A percentile compares a stretch with the other conserved stretches of the same genome.
These are phyloP conservation scores for Syncephalastrum monosporum DNA, from an alignment of 371 early-diverging fungal genomes.

Conservation along the genomic window DNA sequence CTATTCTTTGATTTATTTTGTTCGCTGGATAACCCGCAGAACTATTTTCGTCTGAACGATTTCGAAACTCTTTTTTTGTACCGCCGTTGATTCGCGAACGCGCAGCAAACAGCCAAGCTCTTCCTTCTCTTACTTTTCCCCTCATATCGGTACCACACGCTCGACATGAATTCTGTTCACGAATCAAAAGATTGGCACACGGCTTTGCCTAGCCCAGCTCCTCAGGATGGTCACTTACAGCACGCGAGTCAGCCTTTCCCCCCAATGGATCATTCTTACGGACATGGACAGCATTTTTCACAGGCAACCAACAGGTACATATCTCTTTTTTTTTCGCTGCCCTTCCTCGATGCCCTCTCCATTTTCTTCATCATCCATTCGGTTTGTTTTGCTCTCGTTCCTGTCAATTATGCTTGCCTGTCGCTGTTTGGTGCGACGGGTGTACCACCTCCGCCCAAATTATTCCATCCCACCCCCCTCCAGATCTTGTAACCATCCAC, in stretches of 20 bases:
- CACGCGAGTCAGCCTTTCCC: slow-evolving; percentile 22
- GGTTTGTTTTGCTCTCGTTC: slow-evolving; percentile 1
- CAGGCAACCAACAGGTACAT: slow-evolving; percentile 45
- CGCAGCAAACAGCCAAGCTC: slow-evolving; percentile 2
- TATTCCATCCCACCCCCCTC: background rate
- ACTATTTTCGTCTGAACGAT: background rate
- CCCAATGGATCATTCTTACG: slow-evolving; percentile 28
- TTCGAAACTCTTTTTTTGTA: slow-evolving; percentile 5
- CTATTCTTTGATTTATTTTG: background rate
- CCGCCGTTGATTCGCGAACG: background rate
- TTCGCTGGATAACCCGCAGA: background rate
- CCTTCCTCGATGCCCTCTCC: background rate
- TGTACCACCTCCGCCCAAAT: slow-evolving; percentile 3
- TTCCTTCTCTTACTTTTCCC: slow-evolving; percentile 2
- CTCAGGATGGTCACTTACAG: slow-evolving; percentile 23
- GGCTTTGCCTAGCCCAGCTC: slow-evolving; percentile 28
- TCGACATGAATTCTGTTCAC: slow-evolving; percentile 35
- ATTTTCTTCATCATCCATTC: background rate
- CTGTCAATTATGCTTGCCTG: slow-evolving; percentile 28
- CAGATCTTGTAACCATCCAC: slow-evolving; percentile 6
- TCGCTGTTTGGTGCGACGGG: slow-evolving; percentile 18
- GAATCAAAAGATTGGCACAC: slow-evolving; percentile 44
- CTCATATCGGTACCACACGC: slow-evolving; percentile 4
- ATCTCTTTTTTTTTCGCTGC: slow-evolving; percentile 1
- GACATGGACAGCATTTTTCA: slow-evolving; percentile 25